Evolutionary conservation across 2,329 filamentous ascomycete species (phyloP), one percentile per base, ranked within the genome.

Genomic region (Plectosphaerella plurivora): DNA sequence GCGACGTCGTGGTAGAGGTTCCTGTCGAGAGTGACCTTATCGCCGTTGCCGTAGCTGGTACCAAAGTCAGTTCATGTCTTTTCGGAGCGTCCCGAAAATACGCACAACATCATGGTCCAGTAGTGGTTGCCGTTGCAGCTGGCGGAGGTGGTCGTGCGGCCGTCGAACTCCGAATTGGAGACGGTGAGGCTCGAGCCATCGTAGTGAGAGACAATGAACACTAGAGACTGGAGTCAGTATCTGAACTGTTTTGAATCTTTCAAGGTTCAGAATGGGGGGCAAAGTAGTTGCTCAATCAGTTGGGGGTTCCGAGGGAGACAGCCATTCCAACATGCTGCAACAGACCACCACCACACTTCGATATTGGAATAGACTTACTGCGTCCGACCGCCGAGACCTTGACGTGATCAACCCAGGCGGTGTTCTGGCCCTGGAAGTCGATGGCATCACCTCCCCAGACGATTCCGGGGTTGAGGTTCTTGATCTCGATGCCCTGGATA

Each of bases 401-500:
- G 61, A 60, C 63, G 51, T 68, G 66, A 25, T 68, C 66, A 3
- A 68, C 63, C 65, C 65, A 68, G 45, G 71, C 58, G 28, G 62
- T 50, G 49, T 71, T 67, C 47, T 60, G 58, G 20, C 50, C 51
- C 41, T 54, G 49, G 3, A 55, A 25, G 22, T 51, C 49, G 2
- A 70, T 63, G 6, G 66, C 67, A 55, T 70, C 68, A 10, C 68
- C 68, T 36, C 68, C 67, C 68, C 68, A 71, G 53, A 70, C 74
- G 60, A 58, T 64, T 57, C 55, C 68, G 1, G 70, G 60, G 65
- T 75, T 74, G 47, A 78, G 69, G 28, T 65, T 52, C 55, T 73
- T 74, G 56, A 79, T 69, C 50, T 71, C 71, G 15, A 80, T 59
- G 62, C 79, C 78, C 49, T 74, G 75, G 48, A 80, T 66, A 55